These are phyloP conservation scores for Xylaria grammica DNA, from an alignment of 495 filamentous ascomycete genomes.

Conservation along the genomic window DNA sequence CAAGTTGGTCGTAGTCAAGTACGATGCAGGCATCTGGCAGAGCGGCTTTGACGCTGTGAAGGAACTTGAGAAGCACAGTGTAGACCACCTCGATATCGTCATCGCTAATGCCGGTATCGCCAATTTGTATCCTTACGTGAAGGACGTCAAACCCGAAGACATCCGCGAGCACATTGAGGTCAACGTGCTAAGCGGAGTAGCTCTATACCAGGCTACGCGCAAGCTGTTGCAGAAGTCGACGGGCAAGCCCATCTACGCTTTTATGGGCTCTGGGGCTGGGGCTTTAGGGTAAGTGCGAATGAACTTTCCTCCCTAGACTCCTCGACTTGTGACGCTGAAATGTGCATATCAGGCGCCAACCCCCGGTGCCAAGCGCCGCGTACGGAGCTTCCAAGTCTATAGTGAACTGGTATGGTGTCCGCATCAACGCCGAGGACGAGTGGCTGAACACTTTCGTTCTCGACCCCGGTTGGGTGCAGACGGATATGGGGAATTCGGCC, in stretches of 20 bases:
- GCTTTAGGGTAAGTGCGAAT: conserved; percentile 30
- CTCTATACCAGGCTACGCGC: conserved; percentile 32
- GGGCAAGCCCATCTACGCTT: conserved; percentile 42
- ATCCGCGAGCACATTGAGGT: conserved; percentile 21
- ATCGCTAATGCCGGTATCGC: conserved; percentile 34
- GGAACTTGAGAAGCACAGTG: conserved; percentile 25
- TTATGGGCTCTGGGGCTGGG: conserved; percentile 40
- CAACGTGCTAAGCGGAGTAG: conserved; percentile 27
- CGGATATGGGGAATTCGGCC: conserved; percentile 51
- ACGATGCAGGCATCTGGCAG: conserved; percentile 25
- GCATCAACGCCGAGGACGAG: conserved; percentile 46
- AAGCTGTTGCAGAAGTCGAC: conserved; percentile 29
- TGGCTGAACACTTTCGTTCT: conserved; percentile 42
- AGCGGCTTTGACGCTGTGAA: conserved; percentile 24
- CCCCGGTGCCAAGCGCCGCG: conserved; percentile 38
- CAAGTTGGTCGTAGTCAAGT: conserved; percentile 26
- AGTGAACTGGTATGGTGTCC: conserved; percentile 44
- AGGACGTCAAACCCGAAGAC: conserved; percentile 22
- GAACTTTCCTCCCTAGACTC: background rate
- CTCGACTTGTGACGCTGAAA: background rate
- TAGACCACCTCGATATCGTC: conserved; percentile 30
- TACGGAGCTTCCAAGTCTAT: conserved; percentile 50
- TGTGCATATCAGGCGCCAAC: conserved; percentile 31
- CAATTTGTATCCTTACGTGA: conserved; percentile 21
- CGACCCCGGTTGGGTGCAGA: conserved; percentile 47